A percentile compares a stretch with the other conserved stretches of the same genome.
Conservation (phyloP, 352 stramenopile species). For the Plasmopara muralis region DNA sequence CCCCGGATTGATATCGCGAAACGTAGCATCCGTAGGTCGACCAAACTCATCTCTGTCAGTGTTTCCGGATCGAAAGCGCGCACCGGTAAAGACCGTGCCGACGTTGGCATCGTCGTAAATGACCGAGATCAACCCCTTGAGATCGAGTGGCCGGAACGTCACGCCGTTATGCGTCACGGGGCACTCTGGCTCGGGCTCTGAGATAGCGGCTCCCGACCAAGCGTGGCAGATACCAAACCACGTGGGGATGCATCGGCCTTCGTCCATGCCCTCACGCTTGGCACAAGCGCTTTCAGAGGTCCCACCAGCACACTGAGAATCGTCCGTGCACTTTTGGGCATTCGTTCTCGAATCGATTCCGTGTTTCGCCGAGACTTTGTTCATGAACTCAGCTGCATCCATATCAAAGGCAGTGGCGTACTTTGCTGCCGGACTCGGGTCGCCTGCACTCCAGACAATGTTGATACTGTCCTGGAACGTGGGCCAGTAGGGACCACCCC, state of each 20-base stretch:
- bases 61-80: slow-evolving; percentile 24
- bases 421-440: slow-evolving; percentile 33
- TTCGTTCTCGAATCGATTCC: slow-evolving; percentile 26
- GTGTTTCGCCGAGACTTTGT: slow-evolving; percentile 26
- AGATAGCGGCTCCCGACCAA: slow-evolving; percentile 33
- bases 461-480: slow-evolving; percentile 63
- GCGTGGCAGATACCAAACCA: slow-evolving; percentile 54
- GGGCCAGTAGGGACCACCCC: slow-evolving; percentile 39
- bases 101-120: slow-evolving; percentile 31
- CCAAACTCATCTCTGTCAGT: slow-evolving; percentile 36
- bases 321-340: slow-evolving; percentile 16
- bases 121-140: slow-evolving; percentile 41
- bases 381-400: slow-evolving; percentile 28
- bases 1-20: slow-evolving; percentile 41
- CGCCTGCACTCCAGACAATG: slow-evolving; percentile 22
- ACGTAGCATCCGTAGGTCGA: slow-evolving; percentile 29
- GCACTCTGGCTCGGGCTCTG: slow-evolving; percentile 38
- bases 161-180: slow-evolving; percentile 37
- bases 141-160: slow-evolving; percentile 39
- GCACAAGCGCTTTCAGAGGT: not conserved
- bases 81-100: slow-evolving; percentile 34
- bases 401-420: slow-evolving; percentile 39
- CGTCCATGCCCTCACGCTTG: slow-evolving; percentile 17
- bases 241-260: slow-evolving; percentile 38
- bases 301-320: slow-evolving; percentile 17